Conservation (phyloP, 2,329 filamentous ascomycete species). For the Penicillium palitans region DNA sequence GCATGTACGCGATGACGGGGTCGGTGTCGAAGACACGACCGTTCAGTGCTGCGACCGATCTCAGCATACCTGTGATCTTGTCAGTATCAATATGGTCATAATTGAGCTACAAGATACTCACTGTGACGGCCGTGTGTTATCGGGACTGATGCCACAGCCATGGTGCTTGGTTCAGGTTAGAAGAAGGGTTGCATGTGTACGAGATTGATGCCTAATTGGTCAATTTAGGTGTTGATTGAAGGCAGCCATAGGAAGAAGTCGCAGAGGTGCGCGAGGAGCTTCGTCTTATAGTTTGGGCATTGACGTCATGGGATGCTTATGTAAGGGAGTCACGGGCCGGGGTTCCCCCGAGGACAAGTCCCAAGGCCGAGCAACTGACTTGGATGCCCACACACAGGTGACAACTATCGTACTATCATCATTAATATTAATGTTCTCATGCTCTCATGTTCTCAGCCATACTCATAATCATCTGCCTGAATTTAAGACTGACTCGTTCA, state of each 20-base stretch:
- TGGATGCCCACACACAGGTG: not conserved
- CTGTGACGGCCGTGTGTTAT: slow-evolving; percentile 7
- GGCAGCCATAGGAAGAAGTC: not conserved
- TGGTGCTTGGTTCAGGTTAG: not conserved
- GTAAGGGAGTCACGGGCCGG: not conserved
- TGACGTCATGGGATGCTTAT: slow-evolving; percentile 2
- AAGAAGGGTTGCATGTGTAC: not conserved
- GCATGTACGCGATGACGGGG: slow-evolving; percentile 26
- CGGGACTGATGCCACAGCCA: slow-evolving; percentile 7
- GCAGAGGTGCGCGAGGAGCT: not conserved
- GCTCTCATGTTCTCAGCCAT: not conserved
- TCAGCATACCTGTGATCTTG: slow-evolving; percentile 14
- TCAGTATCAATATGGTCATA: not conserved
- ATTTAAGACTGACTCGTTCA: not conserved
- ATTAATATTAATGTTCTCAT: not conserved
- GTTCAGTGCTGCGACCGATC: slow-evolving; percentile 19
- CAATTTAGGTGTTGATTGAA: not conserved
- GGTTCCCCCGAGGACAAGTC: not conserved
- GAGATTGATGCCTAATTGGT: not conserved
- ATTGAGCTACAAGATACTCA: not conserved
- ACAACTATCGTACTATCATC: not conserved
- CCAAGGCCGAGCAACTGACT: not conserved
- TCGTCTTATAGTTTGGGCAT: not conserved
- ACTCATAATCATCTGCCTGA: not conserved
- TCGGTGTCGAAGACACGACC: slow-evolving; percentile 24